phyloP scores from a whole-genome alignment of 805 yeast species.

The Ogataea siamensis region DNA sequence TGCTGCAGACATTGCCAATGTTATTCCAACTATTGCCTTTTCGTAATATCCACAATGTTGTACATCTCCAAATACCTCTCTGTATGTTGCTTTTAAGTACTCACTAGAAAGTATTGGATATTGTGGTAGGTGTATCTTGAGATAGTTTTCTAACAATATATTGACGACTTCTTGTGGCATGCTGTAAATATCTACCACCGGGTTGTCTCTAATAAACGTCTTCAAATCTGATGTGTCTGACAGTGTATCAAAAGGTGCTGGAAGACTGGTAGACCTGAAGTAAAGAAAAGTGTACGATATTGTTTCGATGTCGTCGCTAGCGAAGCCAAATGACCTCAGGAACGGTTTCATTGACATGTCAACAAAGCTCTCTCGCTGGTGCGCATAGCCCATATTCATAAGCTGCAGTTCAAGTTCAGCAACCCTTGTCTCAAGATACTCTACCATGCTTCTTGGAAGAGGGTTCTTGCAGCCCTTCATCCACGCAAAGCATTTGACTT shows the following conservation, averaged over 20 bases:
- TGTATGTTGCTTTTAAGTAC: too few species aligned
- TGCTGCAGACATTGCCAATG: slow-evolving; percentile 3
- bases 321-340: slow-evolving; percentile 4
- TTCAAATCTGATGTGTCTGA: slow-evolving; percentile 11
- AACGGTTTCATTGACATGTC: slow-evolving; percentile 16
- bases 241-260: slow-evolving; percentile 18
- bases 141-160: slow-evolving; percentile 14
- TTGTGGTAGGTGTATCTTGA: slow-evolving; percentile 16
- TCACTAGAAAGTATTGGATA: slow-evolving; percentile 18
- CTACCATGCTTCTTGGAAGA: slow-evolving; percentile 15
- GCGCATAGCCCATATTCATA: too few species aligned
- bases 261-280: slow-evolving; percentile 16
- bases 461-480: slow-evolving; percentile 17
- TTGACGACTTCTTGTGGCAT: slow-evolving; percentile 16
- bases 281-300: slow-evolving; percentile 6
- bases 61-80: too few species aligned
- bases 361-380: too few species aligned
- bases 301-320: slow-evolving; percentile 15
- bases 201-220: slow-evolving; percentile 11
- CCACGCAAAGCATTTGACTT: slow-evolving; percentile 18
- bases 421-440: slow-evolving; percentile 15
- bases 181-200: slow-evolving; percentile 18
- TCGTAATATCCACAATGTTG: too few species aligned
- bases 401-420: slow-evolving; percentile 17
- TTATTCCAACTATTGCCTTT: background rate